Conservation (phyloP, 2,329 filamentous ascomycete species). For the Rhynchosporium secalis region DNA sequence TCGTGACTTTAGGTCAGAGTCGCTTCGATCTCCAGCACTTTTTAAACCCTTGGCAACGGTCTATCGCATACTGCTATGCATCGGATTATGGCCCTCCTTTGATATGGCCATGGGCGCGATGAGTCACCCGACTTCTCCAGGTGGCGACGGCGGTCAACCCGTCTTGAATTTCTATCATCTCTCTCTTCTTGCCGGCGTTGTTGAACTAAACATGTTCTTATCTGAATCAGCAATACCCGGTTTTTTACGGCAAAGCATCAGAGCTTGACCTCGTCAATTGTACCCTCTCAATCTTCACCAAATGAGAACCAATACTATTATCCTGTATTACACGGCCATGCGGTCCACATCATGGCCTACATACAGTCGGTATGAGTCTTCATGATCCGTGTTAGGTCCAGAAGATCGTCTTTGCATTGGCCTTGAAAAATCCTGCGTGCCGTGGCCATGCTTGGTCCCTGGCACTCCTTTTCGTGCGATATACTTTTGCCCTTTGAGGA, state of each 20-base stretch:
- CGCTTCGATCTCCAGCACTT: conserved; percentile 7
- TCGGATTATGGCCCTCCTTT: conserved; percentile 9
- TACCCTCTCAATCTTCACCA: neutral
- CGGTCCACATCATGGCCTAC: neutral
- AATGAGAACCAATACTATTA: neutral
- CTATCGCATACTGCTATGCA: conserved; percentile 17
- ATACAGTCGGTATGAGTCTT: neutral
- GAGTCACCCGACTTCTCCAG: conserved; percentile 17
- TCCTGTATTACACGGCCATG: neutral
- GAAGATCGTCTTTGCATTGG: conserved; percentile 8
- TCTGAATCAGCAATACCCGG: neutral
- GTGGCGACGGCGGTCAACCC: neutral
- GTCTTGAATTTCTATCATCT: neutral
- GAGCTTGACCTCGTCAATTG: neutral
- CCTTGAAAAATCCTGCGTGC: neutral
- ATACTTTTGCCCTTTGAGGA: conserved; percentile 13
- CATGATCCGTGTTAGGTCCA: conserved; percentile 8
- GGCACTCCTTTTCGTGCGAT: neutral
- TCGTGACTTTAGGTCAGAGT: conserved; percentile 4
- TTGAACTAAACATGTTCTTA: neutral
- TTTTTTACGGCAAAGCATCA: neutral
- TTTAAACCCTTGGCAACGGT: conserved; percentile 18
- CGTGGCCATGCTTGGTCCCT: neutral
- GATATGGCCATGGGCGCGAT: neutral
- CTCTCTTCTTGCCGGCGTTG: neutral